phyloP scores from a whole-genome alignment of 2,329 filamentous ascomycete genomes.

The Blastomyces gilchristii region DNA sequence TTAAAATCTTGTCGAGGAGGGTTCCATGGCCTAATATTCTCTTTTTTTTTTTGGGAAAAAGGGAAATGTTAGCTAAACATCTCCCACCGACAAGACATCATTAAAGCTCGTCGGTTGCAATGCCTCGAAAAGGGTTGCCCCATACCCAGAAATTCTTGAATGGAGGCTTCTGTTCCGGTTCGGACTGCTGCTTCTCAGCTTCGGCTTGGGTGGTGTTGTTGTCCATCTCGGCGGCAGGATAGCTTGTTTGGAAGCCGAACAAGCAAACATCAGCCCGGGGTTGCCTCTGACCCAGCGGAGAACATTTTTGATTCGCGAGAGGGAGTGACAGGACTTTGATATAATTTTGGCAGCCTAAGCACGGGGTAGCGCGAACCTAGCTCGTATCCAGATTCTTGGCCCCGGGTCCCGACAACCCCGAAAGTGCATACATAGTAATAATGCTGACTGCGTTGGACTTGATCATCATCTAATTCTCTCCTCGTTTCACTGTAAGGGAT shows the following conservation, averaged over 20 bases:
- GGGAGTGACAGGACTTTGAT: not conserved
- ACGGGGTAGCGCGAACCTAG: not conserved
- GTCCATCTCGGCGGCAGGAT: not conserved
- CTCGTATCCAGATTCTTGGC: not conserved
- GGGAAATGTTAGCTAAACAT: constrained; percentile 4
- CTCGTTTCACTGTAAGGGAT: not conserved
- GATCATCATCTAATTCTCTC: not conserved
- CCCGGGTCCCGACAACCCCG: not conserved
- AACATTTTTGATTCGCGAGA: not conserved
- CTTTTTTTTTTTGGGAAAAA: constrained; percentile 15
- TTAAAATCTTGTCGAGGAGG: constrained; percentile 16
- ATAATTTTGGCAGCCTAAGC: not conserved
- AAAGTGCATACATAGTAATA: no score
- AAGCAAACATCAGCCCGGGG: not conserved
- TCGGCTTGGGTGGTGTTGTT: not conserved
- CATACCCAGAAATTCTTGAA: constrained; percentile 21
- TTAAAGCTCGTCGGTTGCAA: not conserved
- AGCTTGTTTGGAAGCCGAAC: not conserved
- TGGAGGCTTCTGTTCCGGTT: constrained; percentile 16
- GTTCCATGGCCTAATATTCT: constrained; percentile 19
- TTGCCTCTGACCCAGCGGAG: not conserved
- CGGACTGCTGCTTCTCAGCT: constrained; percentile 3
- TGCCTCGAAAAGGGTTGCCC: not conserved
- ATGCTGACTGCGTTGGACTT: not conserved
- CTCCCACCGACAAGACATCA: no score